These are phyloP conservation scores for Clonostachys byssicola DNA, from an alignment of 2,329 filamentous ascomycete genomes.

Conservation along the genomic window DNA sequence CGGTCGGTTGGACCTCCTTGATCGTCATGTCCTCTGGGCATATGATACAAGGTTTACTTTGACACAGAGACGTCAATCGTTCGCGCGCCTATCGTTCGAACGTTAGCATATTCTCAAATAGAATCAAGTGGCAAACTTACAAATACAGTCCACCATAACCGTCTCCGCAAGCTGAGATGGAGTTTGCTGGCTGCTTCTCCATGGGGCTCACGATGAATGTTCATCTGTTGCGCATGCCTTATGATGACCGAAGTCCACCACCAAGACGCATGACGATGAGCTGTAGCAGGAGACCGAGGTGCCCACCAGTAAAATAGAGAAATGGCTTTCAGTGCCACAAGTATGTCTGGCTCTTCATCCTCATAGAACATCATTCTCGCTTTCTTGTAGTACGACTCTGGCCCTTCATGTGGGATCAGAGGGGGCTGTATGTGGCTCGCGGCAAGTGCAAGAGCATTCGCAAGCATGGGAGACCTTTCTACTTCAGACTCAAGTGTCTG, in stretches of 20 bases:
- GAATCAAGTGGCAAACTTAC: constrained; percentile 5
- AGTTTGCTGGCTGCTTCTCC: constrained; percentile 8
- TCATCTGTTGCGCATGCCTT: constrained; percentile 36
- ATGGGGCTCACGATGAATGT: constrained; percentile 31
- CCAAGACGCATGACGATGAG: constrained; percentile 33
- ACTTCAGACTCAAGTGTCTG: constrained; percentile 20
- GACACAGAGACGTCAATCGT: too few species aligned
- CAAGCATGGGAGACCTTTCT: constrained; percentile 23
- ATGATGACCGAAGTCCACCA: constrained; percentile 40
- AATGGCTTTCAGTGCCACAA: constrained; percentile 27
- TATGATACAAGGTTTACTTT: too few species aligned
- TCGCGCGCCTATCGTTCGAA: too few species aligned
- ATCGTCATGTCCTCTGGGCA: too few species aligned
- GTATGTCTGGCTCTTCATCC: constrained; percentile 28
- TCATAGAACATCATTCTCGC: constrained; percentile 32
- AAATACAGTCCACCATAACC: constrained; percentile 38
- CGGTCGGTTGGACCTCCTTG: too few species aligned
- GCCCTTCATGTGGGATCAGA: constrained; percentile 28
- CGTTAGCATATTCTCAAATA: too few species aligned
- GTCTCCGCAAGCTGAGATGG: constrained; percentile 18
- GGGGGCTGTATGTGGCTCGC: constrained; percentile 35
- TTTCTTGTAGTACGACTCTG: constrained; percentile 30
- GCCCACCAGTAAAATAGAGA: constrained; percentile 40
- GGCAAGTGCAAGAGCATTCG: constrained; percentile 30
- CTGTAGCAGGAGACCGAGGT: constrained; percentile 26